phyloP scores from a whole-genome alignment of 805 yeast species.

The Yarrowia porcina region DNA sequence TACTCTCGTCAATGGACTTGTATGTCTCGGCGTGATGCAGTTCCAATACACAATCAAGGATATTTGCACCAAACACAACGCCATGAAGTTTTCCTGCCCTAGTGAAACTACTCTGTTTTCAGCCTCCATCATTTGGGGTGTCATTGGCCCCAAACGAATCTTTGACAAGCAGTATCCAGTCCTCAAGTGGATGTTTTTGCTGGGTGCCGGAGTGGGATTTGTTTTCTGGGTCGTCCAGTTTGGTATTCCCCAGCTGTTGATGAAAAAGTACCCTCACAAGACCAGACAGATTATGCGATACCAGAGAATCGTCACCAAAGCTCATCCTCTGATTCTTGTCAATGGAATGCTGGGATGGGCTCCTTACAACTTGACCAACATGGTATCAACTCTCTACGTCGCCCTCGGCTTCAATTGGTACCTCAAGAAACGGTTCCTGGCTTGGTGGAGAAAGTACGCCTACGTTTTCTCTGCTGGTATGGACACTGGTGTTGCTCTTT shows the following conservation, averaged over 20 bases:
- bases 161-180: neutral
- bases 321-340: neutral
- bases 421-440: slow-evolving; percentile 45
- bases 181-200: neutral
- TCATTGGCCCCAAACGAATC: neutral
- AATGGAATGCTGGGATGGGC: neutral
- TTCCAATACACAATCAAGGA: neutral
- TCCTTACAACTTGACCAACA: neutral
- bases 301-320: neutral
- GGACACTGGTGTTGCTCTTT: slow-evolving; percentile 51
- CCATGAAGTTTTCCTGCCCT: neutral
- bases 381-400: slow-evolving; percentile 43
- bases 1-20: neutral
- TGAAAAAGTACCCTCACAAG: neutral
- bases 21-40: neutral
- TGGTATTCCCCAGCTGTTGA: neutral
- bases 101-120: neutral
- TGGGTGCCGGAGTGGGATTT: neutral
- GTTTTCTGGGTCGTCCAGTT: neutral
- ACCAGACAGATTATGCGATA: neutral
- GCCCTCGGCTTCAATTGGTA: slow-evolving; percentile 43
- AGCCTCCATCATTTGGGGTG: neutral
- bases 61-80: neutral
- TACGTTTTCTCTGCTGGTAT: slow-evolving; percentile 49
- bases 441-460: slow-evolving; percentile 40